Percentiles rank a stretch among this genome's conserved stretches.
phyloP scores from a whole-genome alignment of 169 alveolate species.

The Plasmodium gaboni region DNA sequence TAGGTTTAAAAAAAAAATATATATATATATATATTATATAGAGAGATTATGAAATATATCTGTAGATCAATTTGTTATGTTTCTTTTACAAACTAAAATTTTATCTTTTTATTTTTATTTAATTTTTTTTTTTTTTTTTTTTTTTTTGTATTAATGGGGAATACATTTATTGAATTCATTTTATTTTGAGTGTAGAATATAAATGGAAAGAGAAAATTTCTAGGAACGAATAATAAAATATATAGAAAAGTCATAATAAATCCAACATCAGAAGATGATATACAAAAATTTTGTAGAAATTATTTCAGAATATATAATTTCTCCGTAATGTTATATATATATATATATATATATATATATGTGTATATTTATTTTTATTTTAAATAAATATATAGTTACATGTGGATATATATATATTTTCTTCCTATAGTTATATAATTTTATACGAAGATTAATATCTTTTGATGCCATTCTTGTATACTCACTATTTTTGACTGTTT shows the following conservation, averaged over 20 bases:
- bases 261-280: conserved; percentile 75
- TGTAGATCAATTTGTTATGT: too few species aligned
- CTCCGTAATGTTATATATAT: conserved; percentile 36
- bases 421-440: conserved; percentile 49
- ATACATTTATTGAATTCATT: neutral
- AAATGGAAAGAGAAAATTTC: conserved; percentile 49
- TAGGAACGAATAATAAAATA: conserved; percentile 38
- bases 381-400: conserved; percentile 3
- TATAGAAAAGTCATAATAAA: conserved; percentile 77
- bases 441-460: conserved; percentile 59
- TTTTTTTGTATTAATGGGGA: neutral
- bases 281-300: conserved; percentile 74
- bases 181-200: conserved; percentile 11
- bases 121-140: neutral
- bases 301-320: conserved; percentile 72
- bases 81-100: too few species aligned
- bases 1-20: too few species aligned
- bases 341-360: conserved; percentile 10
- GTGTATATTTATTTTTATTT: conserved; percentile 7
- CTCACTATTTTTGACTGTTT: conserved; percentile 46
- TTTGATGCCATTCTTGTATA: conserved; percentile 65
- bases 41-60: too few species aligned
- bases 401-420: conserved; percentile 19
- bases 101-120: too few species aligned
- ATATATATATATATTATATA: too few species aligned